These are phyloP conservation scores for Stylonectria norvegica DNA, from an alignment of 2,329 filamentous ascomycete genomes.

Conservation along the genomic window DNA sequence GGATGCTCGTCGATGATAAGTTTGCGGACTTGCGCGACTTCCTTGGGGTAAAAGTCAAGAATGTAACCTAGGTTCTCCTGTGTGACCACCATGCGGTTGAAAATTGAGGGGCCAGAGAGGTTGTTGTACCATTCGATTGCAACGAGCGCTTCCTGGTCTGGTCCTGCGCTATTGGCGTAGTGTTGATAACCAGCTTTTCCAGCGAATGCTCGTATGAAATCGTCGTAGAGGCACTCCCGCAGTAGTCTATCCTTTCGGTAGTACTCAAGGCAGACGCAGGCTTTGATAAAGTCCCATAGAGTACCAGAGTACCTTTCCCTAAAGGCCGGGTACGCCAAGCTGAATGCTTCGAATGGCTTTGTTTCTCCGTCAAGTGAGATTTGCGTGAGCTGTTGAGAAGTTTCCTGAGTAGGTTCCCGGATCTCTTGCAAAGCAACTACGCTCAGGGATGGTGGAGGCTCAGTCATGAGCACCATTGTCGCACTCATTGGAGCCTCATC, in stretches of 20 bases:
- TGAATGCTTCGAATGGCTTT: constrained; percentile 39
- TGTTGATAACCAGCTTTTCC: constrained; percentile 39
- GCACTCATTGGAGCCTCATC: too few relatives aligned
- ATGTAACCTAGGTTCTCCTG: constrained; percentile 34
- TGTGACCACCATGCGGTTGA: constrained; percentile 33
- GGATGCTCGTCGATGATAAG: constrained; percentile 8
- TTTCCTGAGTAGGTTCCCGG: neutral
- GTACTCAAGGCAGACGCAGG: constrained; percentile 42
- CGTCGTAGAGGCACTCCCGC: constrained; percentile 48
- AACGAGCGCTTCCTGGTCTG: constrained; percentile 29
- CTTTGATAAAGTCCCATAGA: constrained; percentile 41
- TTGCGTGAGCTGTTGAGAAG: neutral
- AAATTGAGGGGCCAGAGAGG: constrained; percentile 27
- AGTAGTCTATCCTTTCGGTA: constrained; percentile 34
- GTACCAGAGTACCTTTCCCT: constrained; percentile 36
- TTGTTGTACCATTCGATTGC: constrained; percentile 43
- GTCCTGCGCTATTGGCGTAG: constrained; percentile 35
- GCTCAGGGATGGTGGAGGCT: too few relatives aligned
- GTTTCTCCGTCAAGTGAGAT: constrained; percentile 1
- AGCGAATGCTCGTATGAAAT: constrained; percentile 47
- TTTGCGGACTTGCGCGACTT: constrained; percentile 25
- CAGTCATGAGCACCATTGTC: too few relatives aligned
- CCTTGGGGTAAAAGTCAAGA: constrained; percentile 32
- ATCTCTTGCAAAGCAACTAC: too few relatives aligned
- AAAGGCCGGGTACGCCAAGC: constrained; percentile 43